phyloP scores from a whole-genome alignment of 129 eudicot genomes.

The Logfia minima region DNA sequence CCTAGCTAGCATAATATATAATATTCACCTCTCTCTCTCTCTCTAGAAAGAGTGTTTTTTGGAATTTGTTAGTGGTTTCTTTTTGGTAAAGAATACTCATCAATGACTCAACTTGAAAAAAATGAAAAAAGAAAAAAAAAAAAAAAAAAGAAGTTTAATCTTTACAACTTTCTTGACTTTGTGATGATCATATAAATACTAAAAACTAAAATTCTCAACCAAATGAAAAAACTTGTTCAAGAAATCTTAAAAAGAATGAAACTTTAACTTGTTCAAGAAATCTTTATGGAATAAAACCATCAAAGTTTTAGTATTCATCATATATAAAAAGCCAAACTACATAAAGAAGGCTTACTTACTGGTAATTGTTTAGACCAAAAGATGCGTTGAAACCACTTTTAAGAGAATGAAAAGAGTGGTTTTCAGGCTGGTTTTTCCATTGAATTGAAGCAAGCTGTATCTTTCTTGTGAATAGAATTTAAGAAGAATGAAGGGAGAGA shows the following conservation, averaged over 20 bases:
- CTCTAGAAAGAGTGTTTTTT: constrained; percentile 7
- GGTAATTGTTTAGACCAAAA: constrained; percentile 19
- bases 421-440: constrained; percentile 37
- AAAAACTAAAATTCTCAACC: not conserved
- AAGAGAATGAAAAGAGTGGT: constrained; percentile 36
- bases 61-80: constrained; percentile 16
- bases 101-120: not conserved
- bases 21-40: constrained; percentile 2
- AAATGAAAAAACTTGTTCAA: constrained; percentile 15
- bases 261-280: constrained; percentile 1
- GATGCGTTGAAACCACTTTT: constrained; percentile 30
- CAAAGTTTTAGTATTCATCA: not conserved
- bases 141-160: not conserved
- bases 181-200: not conserved
- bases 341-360: constrained; percentile 32
- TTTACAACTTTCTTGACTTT: constrained; percentile 23
- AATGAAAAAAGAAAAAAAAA: not conserved
- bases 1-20: constrained; percentile 29
- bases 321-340: no score
- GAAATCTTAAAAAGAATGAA: constrained; percentile 7
- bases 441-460: constrained; percentile 37
- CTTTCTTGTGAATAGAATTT: constrained; percentile 44
- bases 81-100: constrained; percentile 1
- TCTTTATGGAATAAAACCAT: not conserved
- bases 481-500: constrained; percentile 43